phyloP scores from a whole-genome alignment of 140 eudicot genomes.

The Cichorium intybus region DNA sequence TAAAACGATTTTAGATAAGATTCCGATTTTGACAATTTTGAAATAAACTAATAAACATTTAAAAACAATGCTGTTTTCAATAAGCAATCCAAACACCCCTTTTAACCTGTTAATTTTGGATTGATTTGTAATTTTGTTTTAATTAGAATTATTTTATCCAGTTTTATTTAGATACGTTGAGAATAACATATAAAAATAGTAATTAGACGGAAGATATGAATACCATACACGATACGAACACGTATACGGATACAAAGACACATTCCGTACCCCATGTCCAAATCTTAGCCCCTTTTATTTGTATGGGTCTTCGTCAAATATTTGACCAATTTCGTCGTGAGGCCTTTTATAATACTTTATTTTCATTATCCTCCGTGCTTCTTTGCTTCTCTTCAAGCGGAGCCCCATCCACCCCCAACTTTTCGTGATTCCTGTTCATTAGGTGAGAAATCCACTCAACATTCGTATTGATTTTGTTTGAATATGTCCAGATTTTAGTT shows the following conservation, averaged over 20 bases:
- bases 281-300: not conserved
- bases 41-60: too few relatives aligned
- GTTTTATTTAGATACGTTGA: too few relatives aligned
- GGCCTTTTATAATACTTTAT: not conserved
- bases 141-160: too few relatives aligned
- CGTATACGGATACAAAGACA: not conserved
- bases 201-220: not conserved
- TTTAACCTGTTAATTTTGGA: too few relatives aligned
- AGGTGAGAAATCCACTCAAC: not conserved
- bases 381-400: constrained; percentile 20
- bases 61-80: too few relatives aligned
- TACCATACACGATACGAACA: not conserved
- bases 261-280: not conserved
- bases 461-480: not conserved
- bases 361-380: constrained; percentile 12
- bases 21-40: too few relatives aligned
- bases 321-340: not conserved
- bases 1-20: too few relatives aligned
- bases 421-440: not conserved
- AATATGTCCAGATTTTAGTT: not conserved
- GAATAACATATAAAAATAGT: not conserved
- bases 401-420: constrained; percentile 3
- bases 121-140: too few relatives aligned
- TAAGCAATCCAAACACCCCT: too few relatives aligned
- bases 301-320: not conserved